phyloP scores from a whole-genome alignment of 192 early-diverging fungal genomes.

The Pilobolus umbonatus region DNA sequence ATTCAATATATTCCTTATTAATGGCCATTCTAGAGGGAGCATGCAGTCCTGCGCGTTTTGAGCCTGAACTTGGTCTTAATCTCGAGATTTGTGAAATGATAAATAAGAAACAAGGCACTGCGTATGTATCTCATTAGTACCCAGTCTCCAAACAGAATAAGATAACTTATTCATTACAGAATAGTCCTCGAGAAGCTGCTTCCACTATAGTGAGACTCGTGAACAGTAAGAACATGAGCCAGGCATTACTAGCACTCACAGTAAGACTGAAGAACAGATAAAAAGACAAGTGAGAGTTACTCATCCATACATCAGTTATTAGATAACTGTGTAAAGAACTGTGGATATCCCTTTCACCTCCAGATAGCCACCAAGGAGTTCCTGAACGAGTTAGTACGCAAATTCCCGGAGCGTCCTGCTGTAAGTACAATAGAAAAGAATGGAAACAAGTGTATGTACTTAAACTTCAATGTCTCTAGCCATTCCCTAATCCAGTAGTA shows the following conservation, averaged over 20 bases:
- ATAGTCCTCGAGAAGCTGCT: constrained; percentile 71
- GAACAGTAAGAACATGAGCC: constrained; percentile 49
- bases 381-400: constrained; percentile 87
- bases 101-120: constrained; percentile 82
- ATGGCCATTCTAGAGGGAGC: constrained; percentile 59
- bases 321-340: constrained; percentile 97
- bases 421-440: constrained; percentile 37
- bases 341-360: constrained; percentile 95
- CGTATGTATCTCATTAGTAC: too few species aligned
- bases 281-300: not conserved
- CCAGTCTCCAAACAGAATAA: not conserved
- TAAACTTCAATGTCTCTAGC: constrained; percentile 16
- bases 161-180: not conserved
- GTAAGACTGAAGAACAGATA: constrained; percentile 32
- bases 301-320: constrained; percentile 52
- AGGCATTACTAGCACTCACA: constrained; percentile 58
- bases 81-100: constrained; percentile 95
- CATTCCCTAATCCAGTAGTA: constrained; percentile 67
- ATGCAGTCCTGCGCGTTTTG: constrained; percentile 63
- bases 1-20: not conserved
- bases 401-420: constrained; percentile 87
- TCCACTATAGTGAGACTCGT: constrained; percentile 61
- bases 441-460: not conserved
- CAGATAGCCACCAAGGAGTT: constrained; percentile 96
- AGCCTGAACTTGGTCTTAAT: constrained; percentile 84